Conservation (phyloP, 208 protist species). For the Trypanosomatidae sp. region DNA sequence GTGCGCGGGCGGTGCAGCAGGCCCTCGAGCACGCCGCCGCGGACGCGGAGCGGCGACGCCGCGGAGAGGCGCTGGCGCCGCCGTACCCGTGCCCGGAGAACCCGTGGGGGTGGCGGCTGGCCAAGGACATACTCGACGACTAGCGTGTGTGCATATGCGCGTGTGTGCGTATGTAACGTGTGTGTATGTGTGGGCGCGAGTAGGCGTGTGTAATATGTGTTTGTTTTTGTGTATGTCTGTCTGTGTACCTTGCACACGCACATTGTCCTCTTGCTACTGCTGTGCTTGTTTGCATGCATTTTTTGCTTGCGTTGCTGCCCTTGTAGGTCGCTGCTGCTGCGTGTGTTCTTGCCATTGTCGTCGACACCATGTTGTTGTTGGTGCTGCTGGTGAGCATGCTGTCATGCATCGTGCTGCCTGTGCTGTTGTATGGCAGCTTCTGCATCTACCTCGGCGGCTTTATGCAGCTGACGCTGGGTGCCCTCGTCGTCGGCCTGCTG, state of each 20-base stretch:
- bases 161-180: background rate
- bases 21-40: conserved; percentile 71
- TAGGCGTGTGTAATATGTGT: no score
- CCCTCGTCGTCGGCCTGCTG: background rate
- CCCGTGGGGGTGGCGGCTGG: conserved; percentile 73
- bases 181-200: conserved; percentile 1
- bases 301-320: no score
- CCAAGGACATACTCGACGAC: conserved; percentile 64
- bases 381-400: no score
- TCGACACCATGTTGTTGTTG: no score
- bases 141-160: conserved; percentile 3
- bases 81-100: conserved; percentile 78
- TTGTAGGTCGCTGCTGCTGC: no score
- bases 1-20: conserved; percentile 61
- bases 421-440: no score
- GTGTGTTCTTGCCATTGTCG: no score
- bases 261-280: no score
- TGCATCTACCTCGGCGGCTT: background rate
- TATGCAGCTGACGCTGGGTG: background rate
- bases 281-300: no score
- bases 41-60: conserved; percentile 42
- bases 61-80: conserved; percentile 35
- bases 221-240: no score
- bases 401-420: no score
- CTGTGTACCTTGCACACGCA: no score